These are phyloP conservation scores for Zymoseptoria pseudotritici DNA, from an alignment of 2,329 filamentous ascomycete genomes.

Conservation along the genomic window DNA sequence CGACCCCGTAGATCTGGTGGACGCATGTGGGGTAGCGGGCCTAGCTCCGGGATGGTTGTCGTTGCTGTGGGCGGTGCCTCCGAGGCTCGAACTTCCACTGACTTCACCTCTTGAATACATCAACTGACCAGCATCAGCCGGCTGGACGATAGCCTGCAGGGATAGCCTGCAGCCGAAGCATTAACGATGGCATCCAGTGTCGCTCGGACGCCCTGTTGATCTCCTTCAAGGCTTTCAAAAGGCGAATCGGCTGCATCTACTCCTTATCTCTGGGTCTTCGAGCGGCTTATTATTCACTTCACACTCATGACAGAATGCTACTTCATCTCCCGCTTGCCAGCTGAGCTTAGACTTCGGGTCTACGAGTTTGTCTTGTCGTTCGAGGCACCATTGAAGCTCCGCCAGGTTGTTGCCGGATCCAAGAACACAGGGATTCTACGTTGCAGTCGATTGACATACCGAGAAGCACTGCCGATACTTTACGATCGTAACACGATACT, in stretches of 20 bases:
- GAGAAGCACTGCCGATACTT: constrained; percentile 40
- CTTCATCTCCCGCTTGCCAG: constrained; percentile 8
- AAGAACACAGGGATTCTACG: constrained; percentile 25
- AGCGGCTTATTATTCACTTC: not conserved
- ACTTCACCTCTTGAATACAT: not conserved
- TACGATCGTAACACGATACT: constrained; percentile 38
- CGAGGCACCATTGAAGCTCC: constrained; percentile 15
- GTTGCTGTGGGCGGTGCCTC: not conserved
- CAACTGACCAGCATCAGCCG: not conserved
- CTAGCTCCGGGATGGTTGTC: not conserved
- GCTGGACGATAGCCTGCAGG: not conserved
- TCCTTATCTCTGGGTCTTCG: not conserved
- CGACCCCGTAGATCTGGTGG: not conserved
- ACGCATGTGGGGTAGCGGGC: not conserved
- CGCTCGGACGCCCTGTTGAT: not conserved
- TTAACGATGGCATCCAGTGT: not conserved
- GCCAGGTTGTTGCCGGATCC: constrained; percentile 18
- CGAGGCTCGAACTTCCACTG: not conserved
- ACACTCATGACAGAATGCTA: constrained; percentile 5
- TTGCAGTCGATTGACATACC: constrained; percentile 38
- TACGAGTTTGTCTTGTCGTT: constrained; percentile 13
- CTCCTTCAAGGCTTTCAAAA: not conserved
- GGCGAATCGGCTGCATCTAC: not conserved
- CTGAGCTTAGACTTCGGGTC: constrained; percentile 9
- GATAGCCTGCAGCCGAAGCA: not conserved